These are phyloP conservation scores for Pseudocercospora pini-densiflorae DNA, from an alignment of 2,329 filamentous ascomycete genomes.

Conservation along the genomic window DNA sequence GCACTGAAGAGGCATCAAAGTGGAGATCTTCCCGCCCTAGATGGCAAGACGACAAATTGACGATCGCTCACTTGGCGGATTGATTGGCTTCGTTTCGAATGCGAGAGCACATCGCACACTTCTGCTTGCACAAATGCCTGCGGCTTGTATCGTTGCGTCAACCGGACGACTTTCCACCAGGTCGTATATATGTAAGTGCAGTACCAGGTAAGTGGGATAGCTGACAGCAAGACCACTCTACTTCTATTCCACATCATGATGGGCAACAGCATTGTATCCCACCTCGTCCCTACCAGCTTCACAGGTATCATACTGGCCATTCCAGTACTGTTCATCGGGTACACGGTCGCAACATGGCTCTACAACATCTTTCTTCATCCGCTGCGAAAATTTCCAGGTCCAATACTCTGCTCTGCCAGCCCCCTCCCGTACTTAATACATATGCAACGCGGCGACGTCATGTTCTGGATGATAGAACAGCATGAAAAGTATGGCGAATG, in stretches of 20 bases:
- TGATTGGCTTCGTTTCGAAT: too few relatives aligned
- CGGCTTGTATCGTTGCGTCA: too few relatives aligned
- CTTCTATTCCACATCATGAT: not conserved
- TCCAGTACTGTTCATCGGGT: not conserved
- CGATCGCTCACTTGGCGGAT: too few relatives aligned
- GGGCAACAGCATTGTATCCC: not conserved
- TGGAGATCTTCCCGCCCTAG: too few relatives aligned
- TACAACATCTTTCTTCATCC: constrained; percentile 12
- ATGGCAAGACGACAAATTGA: too few relatives aligned
- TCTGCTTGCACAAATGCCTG: too few relatives aligned
- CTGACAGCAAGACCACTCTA: too few relatives aligned
- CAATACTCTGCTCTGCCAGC: constrained; percentile 9
- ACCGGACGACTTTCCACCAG: too few relatives aligned
- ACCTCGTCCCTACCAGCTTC: not conserved
- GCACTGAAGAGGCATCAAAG: too few relatives aligned
- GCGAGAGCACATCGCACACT: too few relatives aligned
- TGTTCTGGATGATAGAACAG: constrained; percentile 9
- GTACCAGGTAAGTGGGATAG: too few relatives aligned
- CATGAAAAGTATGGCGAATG: constrained; percentile 48
- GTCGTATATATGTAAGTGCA: too few relatives aligned
- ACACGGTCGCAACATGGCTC: not conserved
- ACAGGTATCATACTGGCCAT: not conserved
- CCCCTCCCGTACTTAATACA: constrained; percentile 6
- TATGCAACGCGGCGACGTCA: constrained; percentile 6
- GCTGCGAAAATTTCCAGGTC: constrained; percentile 14